Conservation (phyloP, 2,329 filamentous ascomycete species). For the Hypomyces perniciosus region DNA sequence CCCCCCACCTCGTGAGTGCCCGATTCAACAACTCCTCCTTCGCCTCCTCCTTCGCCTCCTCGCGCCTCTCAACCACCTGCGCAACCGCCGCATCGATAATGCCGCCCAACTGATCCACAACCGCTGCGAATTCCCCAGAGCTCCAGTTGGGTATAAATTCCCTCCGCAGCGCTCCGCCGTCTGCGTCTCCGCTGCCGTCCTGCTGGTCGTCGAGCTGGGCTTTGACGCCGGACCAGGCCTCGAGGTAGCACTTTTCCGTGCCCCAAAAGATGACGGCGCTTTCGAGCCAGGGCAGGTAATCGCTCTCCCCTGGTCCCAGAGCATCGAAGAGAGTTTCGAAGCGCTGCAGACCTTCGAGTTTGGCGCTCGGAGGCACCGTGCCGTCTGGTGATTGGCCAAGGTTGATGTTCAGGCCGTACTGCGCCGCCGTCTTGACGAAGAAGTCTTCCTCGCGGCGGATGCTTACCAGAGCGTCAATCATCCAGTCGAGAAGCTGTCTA, state of each 20-base stretch:
- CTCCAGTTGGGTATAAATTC: constrained; percentile 68
- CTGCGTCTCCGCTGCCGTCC: constrained; percentile 40
- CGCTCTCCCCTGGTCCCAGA: constrained; percentile 35
- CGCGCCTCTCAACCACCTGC: constrained; percentile 30
- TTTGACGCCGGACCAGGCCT: constrained; percentile 51
- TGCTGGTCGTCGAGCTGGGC: constrained; percentile 25
- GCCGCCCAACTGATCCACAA: constrained; percentile 49
- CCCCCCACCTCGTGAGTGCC: constrained; percentile 39
- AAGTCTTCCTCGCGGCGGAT: constrained; percentile 62
- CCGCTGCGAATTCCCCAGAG: constrained; percentile 51
- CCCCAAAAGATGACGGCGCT: constrained; percentile 69
- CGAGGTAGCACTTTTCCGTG: constrained; percentile 61
- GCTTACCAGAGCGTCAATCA: constrained; percentile 59
- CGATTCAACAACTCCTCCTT: constrained; percentile 28
- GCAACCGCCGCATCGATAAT: constrained; percentile 50
- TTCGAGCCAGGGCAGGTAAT: constrained; percentile 49
- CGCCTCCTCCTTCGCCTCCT: constrained; percentile 28
- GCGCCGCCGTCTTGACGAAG: constrained; percentile 57
- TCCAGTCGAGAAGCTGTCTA: constrained; percentile 54
- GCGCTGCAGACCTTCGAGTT: constrained; percentile 34
- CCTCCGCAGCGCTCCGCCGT: constrained; percentile 57
- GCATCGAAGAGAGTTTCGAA: constrained; percentile 47
- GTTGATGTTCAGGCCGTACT: constrained; percentile 51
- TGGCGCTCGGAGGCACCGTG: constrained; percentile 23
- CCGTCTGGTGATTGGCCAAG: constrained; percentile 21